A percentile compares a stretch with the other conserved stretches of the same genome.
phyloP scores from a whole-genome alignment of 202 grass and related monocot genomes.

The Miscanthus sacchariflorus region DNA sequence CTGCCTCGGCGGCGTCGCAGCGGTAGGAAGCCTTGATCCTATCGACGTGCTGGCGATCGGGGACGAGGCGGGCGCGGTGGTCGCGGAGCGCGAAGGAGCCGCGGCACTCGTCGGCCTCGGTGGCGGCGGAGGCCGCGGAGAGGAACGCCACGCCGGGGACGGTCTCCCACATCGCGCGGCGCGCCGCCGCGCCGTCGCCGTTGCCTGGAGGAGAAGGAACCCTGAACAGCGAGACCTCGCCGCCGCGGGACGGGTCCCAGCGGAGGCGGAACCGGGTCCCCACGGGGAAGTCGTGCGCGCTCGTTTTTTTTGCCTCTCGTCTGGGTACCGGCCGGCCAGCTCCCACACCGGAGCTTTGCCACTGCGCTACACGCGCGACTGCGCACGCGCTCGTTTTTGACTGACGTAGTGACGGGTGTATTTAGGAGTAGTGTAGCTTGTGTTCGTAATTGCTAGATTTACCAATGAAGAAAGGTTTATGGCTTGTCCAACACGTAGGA shows the following conservation, averaged over 20 bases:
- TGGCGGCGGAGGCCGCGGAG: conserved; percentile 60
- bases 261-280: conserved; percentile 62
- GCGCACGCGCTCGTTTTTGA: conserved; percentile 33
- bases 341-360: no score
- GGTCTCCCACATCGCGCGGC: conserved; percentile 62
- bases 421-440: background rate
- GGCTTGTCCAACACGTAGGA: background rate
- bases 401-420: background rate
- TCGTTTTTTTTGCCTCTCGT: no score
- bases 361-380: no score
- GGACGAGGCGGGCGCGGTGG: conserved; percentile 58
- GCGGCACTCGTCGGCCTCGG: conserved; percentile 74
- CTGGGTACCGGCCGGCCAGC: no score
- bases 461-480: background rate
- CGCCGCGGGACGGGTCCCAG: conserved; percentile 63
- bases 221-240: conserved; percentile 8
- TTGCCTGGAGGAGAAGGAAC: background rate
- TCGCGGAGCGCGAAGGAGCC: conserved; percentile 86
- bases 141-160: conserved; percentile 82
- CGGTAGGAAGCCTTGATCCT: conserved; percentile 57
- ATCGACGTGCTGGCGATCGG: conserved; percentile 70
- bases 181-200: background rate
- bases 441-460: conserved; percentile 1
- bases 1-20: conserved; percentile 55
- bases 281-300: conserved; percentile 54